Evolutionary conservation across 2,329 filamentous ascomycete species (phyloP), one percentile per base, ranked within the genome.

Genomic region (Neonectria sp.): DNA sequence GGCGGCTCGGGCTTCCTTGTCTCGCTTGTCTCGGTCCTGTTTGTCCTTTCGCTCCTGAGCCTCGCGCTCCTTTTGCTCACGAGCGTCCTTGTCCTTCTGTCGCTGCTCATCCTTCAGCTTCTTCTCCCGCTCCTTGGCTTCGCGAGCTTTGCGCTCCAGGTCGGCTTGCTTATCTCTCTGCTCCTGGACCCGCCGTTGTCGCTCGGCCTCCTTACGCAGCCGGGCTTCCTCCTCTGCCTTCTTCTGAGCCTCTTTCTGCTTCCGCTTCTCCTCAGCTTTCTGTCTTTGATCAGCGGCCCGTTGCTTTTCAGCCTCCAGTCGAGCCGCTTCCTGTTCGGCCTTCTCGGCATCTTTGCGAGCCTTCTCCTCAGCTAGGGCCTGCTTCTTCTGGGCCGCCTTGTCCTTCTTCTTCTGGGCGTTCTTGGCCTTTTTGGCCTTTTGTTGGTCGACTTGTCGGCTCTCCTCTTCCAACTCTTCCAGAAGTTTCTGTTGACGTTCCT

Each of bases 351-450:
- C 95, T 75, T 91, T 93, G 64, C 90, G 92, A 37, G 94, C 93
- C 81, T 94, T 95, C 78, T 98, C 95, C 78, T 98, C 95, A n/a
- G 95, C 94, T 71, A 93, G 91, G 3, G 91, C 91, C 78, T 94
- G 92, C 82, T 95, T 97, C 83, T 97, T 95, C 77, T 94, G 91
- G 25, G 91, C 91, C 70, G 95, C 94, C 84, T 95, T 97, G 77
- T 97, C 95, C 82, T 97, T 98, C 79, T 93, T 94, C 86, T 96
- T 97, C 80, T 97, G 93, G 17, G 96, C 95, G 77, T 97, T 95
- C 77, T 94, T 94, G 55, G 94, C 93, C 81, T 95, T 97, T 84
- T 98, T 98, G 24, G 93, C 95, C 79, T 96, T 95, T 69, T 93
- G 92, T 79, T 95, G 89, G 58, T 91, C 89, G 68, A 93, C 91